Evolutionary conservation across 1,139 yeast species (phyloP).

Genomic region (Saccharomyces hybrid): DNA sequence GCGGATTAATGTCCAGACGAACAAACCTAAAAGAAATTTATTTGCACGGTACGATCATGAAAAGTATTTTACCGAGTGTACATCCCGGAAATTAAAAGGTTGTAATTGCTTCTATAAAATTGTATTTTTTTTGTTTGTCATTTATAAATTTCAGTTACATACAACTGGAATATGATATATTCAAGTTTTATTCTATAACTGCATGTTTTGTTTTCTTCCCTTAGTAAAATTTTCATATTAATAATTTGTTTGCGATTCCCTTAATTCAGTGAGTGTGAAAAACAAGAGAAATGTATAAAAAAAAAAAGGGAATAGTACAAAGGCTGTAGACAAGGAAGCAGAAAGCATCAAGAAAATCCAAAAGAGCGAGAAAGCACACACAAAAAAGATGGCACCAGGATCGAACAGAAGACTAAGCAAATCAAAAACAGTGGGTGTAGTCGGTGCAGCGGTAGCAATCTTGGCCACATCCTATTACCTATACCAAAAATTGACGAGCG

Average conservation of each 20-base stretch:
- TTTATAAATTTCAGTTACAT: neutral
- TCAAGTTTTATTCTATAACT: neutral
- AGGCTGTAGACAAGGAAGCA: neutral
- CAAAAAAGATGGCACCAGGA: neutral
- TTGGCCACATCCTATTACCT: neutral
- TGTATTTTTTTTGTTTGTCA: neutral
- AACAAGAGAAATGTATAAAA: neutral
- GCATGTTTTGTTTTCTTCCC: neutral
- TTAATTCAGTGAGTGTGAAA: neutral
- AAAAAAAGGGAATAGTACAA: neutral
- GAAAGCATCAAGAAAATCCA: no score
- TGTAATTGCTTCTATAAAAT: neutral
- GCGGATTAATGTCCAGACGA: conserved; percentile 18
- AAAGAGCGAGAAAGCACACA: neutral
- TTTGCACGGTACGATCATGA: conserved; percentile 22
- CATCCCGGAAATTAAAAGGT: conserved; percentile 11
- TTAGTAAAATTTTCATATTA: neutral
- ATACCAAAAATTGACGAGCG: neutral
- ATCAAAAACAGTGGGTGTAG: neutral
- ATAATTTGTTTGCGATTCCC: neutral
- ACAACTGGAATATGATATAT: neutral
- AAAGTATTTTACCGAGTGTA: conserved; percentile 22
- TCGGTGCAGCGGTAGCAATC: neutral
- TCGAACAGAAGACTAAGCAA: neutral
- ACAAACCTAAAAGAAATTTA: conserved; percentile 10